Base-by-base conservation (phyloP, 2,329 filamentous ascomycete genomes). In the Aspergillus hortae region DNA sequence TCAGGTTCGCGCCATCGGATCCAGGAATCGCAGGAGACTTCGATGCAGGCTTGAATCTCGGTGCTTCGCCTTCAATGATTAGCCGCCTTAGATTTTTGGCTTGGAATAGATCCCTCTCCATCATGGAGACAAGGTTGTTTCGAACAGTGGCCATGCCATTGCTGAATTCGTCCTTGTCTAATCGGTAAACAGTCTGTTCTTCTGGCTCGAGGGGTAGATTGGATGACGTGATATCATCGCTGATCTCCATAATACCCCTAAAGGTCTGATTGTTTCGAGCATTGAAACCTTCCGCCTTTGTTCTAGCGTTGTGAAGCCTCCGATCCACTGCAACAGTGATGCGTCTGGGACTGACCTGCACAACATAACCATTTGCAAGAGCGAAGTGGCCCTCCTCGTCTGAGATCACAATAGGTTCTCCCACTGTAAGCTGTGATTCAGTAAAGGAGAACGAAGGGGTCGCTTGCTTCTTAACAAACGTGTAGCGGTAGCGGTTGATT, bases 101-200 rank as follows among this genome's bases (percentile, higher is more conserved):
- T 44, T 86, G 86, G 61, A 84, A 86, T 1, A 87, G 77, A 41
- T 84, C 83, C 59, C 91, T 85, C 38, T 89, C 84, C 92, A 99
- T 97, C 62, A 96, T 83, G 60, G 92, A 89, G 30, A 97, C 84
- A 1, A 99, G 80, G 61, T 97, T 99, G 72, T 96, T 96, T 48
- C 94, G 86, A 43, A 96, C 89, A 27, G 88, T 88, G 3, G 94
- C 91, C 90, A 99, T 95, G 52, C 94, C 94, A 63, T 95, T 97
- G 72, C 90, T 95, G 71, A 99, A 99, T 66, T 99, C 94, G 63
- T 99, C 94, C 68, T 96, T 96, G 72, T 99, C 94, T 4, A 99
- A 77, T 21, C 94, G 87, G 63, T 96, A 99, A 38, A 81, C 71
- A 4, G 79, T 77, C 51, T 82, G 74, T 33, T 81, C 75, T 21